A percentile compares a stretch with the other conserved stretches of the same genome.
These are phyloP conservation scores for Pestalotiopsis sp. DNA, from an alignment of 2,329 filamentous ascomycete species.

Conservation along the genomic window DNA sequence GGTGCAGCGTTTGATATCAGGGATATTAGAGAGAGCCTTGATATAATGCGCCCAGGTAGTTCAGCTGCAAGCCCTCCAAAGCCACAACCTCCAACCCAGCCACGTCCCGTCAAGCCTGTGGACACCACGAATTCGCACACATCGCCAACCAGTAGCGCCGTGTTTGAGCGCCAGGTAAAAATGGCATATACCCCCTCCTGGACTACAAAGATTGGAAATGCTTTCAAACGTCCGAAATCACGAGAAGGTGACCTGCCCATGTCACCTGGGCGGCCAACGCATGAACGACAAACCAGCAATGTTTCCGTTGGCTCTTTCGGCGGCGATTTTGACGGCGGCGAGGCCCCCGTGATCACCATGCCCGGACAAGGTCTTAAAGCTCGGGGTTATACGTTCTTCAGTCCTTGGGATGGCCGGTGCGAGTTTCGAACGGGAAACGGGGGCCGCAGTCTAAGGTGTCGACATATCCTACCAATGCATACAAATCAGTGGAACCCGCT, in stretches of 20 bases:
- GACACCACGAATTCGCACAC: slow-evolving; percentile 12
- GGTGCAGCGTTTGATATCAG: slow-evolving; percentile 9
- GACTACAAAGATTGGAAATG: slow-evolving; percentile 47
- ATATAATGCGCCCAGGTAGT: slow-evolving; percentile 26
- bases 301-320: slow-evolving; percentile 37
- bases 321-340: slow-evolving; percentile 29
- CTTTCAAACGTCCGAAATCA: slow-evolving; percentile 40
- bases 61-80: slow-evolving; percentile 4
- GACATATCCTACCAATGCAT: slow-evolving; percentile 64
- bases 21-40: slow-evolving; percentile 16
- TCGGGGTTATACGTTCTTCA: slow-evolving; percentile 75
- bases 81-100: neutral
- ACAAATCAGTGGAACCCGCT: slow-evolving; percentile 45
- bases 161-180: slow-evolving; percentile 57
- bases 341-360: slow-evolving; percentile 38
- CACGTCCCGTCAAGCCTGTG: neutral
- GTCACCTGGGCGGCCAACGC: slow-evolving; percentile 30
- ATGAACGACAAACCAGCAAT: slow-evolving; percentile 33
- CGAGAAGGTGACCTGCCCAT: slow-evolving; percentile 26
- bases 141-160: slow-evolving; percentile 26
- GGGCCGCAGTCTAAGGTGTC: slow-evolving; percentile 75
- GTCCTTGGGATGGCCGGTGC: slow-evolving; percentile 86
- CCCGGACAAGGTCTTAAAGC: slow-evolving; percentile 53
- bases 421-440: slow-evolving; percentile 80
- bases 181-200: slow-evolving; percentile 60